Evolutionary conservation across 768 basidiomycete genomes (phyloP).

Genomic region (Pisolithus tinctorius): DNA sequence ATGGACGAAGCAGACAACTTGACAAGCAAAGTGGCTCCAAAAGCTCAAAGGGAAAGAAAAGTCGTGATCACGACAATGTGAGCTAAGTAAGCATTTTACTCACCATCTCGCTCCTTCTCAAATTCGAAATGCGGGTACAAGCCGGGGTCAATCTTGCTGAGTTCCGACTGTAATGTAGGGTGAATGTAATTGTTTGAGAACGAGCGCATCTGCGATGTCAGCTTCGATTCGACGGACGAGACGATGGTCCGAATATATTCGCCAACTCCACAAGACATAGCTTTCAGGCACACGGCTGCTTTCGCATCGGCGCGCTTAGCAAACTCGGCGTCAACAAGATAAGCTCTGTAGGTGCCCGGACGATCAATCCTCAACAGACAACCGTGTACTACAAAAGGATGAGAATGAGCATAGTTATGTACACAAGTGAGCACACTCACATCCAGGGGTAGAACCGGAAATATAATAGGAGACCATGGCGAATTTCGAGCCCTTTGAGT

Average conservation of each 20-base stretch:
- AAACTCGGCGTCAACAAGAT: conserved; percentile 59
- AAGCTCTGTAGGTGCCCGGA: conserved; percentile 46
- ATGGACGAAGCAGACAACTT: conserved; percentile 29
- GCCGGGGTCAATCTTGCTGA: conserved; percentile 33
- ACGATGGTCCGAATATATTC: conserved; percentile 45
- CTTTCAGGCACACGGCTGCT: conserved; percentile 57
- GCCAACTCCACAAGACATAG: conserved; percentile 57
- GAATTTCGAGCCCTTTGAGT: conserved; percentile 44
- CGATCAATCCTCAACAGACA: conserved; percentile 55
- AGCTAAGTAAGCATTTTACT: conserved; percentile 3
- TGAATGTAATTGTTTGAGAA: conserved; percentile 40
- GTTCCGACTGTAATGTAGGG: conserved; percentile 40
- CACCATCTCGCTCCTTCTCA: conserved; percentile 46
- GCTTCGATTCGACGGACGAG: conserved; percentile 36
- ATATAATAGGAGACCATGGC: conserved; percentile 39
- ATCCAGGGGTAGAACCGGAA: conserved; percentile 33
- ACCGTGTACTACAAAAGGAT: conserved; percentile 43
- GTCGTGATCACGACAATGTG: not conserved
- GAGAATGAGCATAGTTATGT: conserved; percentile 1
- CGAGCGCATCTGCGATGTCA: conserved; percentile 40
- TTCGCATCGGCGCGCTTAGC: conserved; percentile 60
- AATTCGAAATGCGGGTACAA: conserved; percentile 36
- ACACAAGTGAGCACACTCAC: conserved; percentile 31
- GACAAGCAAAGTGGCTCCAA: conserved; percentile 45
- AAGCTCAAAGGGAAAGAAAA: conserved; percentile 32